Evolutionary conservation across 2,329 filamentous ascomycete species (phyloP), one percentile per base, ranked within the genome.

Genomic region (Teratosphaeria nubilosa): DNA sequence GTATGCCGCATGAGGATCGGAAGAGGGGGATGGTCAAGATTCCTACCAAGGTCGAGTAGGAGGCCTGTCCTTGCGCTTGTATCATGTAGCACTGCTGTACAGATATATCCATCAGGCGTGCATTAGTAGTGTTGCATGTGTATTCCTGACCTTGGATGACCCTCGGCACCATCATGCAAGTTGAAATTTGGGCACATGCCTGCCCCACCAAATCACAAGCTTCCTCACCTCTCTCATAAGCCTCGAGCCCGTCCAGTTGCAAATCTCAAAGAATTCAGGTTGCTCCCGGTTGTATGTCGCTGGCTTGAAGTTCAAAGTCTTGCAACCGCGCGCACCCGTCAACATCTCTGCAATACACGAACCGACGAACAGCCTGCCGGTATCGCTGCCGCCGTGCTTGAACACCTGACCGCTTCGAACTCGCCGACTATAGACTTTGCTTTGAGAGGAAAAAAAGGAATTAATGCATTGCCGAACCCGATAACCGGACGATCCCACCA

Each of bases 11-110:
- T 64, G 74, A 83, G 66, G 83, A 86, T 61, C 75, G 84, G 60
- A 85, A 85, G 77, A 81, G 80, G 72, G 83, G 83, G 25, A 73
- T 78, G 62, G 74, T 84, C 65, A 86, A 86, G 76, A 85, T 86
- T 61, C 83, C 83, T 13, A 84, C 78, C 24, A 78, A 75, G 62
- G 82, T 86, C 53, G 78, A 81, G 63, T 72, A 57, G 62, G 57
- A 16, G 1, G 13, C 16, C 34, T 41, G 4, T 24, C 37, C 14
- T 54, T 37, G 14, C 5, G 45, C 6, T 20, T 48, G 41, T 48
- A 20, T 10, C 22, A 48, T 22, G 20, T 48, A 48, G 41, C 41
- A 48, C 20, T 20, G 20, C 41, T 48, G 41, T 48, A 48, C 20
- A 48, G 41, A 48, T 48, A 22, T 48, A 20, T 5, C 41, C 41